Base-by-base conservation (phyloP, 768 basidiomycete genomes). In the Phlegmacium glaucopus region DNA sequence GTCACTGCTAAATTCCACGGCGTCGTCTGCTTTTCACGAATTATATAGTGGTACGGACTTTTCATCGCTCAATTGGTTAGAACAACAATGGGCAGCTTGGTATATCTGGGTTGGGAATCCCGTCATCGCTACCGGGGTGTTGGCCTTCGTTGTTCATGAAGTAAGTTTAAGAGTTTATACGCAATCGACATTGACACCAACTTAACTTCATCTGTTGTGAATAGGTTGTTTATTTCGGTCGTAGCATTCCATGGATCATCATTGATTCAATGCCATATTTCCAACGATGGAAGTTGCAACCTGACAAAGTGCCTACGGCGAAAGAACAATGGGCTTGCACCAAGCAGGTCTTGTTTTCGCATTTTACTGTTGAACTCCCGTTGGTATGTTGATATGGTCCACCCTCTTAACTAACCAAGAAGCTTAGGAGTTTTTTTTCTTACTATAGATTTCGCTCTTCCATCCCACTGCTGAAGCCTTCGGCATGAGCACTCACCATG, bases 221-320 rank as follows among this genome's bases (percentile, higher is more conserved):
- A 3, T 51, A 96, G 94, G 68, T 93, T 60, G 91, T 97, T 8
- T 99, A 99, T 72, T 99, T 99, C 61, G 96, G 95, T 32, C 88
- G 96, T 17, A 85, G 86, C 54, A 66, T 98, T 13, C 96, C 94
- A 0, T 96, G 93, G 91, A 87, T 97, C 57, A 88, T 96, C 67
- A 85, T 97, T 63, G 96, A 99, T 68, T 72, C 83, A 2, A 90
- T 94, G 28, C 93, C 93, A 1, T 97, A 92, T 72, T 99, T 98
- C 72, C 79, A 80, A 39, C 76, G 80, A 67, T 98, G 90, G 90
- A 98, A 98, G 67, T 75, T 98, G 4, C 95, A 98, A 63, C 84
- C 90, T 4, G 77, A 63, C 55, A 98, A 97, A 66, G 58, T 90
- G 2, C 92, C 94, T 5, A 83, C 91, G 4, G 50, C 80, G 0